Base-by-base conservation (phyloP, 768 basidiomycete genomes). In the Phallus indusiatus region DNA sequence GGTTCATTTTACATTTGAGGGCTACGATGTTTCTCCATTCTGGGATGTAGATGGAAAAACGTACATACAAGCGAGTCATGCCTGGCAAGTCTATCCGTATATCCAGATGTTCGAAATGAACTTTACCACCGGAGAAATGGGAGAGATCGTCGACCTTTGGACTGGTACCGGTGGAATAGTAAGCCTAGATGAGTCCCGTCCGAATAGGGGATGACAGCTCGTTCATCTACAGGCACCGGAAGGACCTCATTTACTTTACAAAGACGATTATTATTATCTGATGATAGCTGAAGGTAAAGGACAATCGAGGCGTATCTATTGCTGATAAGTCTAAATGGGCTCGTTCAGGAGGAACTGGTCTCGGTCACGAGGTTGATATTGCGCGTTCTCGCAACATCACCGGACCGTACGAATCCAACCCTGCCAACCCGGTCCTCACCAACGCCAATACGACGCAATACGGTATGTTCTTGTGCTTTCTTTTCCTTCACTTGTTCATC, bases 11-110 rank as follows among this genome's bases (percentile, higher is more conserved):
- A 17, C 58, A n/a, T 72, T 72, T 54, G 64, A 64, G 53, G 72
- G 72, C 0, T 73, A 72, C 59, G 72, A 73, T 54, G 66, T 68
- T 1, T 71, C 70, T 1, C 67, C 66, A 18, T 73, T 70, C 61
- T 73, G 71, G 70, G 67, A 69, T 47, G 56, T 62, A 28, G 67
- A 70, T 22, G 71, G 71, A 20, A 67, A 68, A 35, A 56, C 66
- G 3, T 73, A 70, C 37, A 64, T 73, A n/a, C 67, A 67, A 24
- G 72, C 69, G 11, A 60, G 62, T 20, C 58, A 61, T 42, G 37
- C 48, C 2, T 66, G 64, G 63, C 55, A 58, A 64, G 48, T 70
- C 53, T 54, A 50, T n/a, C 57, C 55, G 50, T 50, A 21, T 22
- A 34, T 36, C 37, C 60, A 33, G 52, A 50, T 61, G 11, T 58